phyloP scores from a whole-genome alignment of 441 rosid genomes.

The Viola pubescens region DNA sequence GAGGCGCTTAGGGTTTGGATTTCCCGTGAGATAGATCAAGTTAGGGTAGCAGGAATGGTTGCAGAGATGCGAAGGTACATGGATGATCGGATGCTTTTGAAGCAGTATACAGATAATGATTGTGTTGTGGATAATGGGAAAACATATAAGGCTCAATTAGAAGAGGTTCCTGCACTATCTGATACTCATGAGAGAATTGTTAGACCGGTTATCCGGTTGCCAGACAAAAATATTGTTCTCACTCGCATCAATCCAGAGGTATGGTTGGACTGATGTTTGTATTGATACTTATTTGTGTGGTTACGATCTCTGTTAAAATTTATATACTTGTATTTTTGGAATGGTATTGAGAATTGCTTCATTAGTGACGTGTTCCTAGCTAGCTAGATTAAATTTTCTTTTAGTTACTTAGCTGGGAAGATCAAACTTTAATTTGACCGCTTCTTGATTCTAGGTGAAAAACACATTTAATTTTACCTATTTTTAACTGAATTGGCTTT shows the following conservation, averaged over 20 bases:
- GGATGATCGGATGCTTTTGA: slow-evolving; percentile 74
- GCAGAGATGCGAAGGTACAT: slow-evolving; percentile 64
- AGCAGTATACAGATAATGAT: slow-evolving; percentile 79
- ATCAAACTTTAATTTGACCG: too few relatives aligned
- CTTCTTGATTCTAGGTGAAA: too few relatives aligned
- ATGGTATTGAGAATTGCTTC: not conserved
- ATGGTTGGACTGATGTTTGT: slow-evolving; percentile 12
- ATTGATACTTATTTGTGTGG: not conserved
- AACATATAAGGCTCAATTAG: slow-evolving; percentile 61
- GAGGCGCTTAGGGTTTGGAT: slow-evolving; percentile 77
- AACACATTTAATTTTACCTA: not conserved
- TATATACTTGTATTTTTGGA: not conserved
- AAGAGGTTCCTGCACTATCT: slow-evolving; percentile 60
- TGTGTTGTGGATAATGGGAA: slow-evolving; percentile 63
- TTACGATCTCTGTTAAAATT: too few relatives aligned
- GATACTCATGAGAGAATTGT: slow-evolving; percentile 59
- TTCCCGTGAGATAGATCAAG: slow-evolving; percentile 60
- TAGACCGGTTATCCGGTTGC: slow-evolving; percentile 88
- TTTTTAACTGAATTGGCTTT: not conserved
- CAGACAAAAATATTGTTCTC: slow-evolving; percentile 59
- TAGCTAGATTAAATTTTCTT: too few relatives aligned
- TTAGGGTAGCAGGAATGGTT: slow-evolving; percentile 62
- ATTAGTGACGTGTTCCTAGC: too few relatives aligned
- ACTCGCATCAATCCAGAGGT: slow-evolving; percentile 96
- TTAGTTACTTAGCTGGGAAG: too few relatives aligned